Evolutionary conservation across 306 rosid genomes (phyloP), one percentile per base, ranked within the genome.

Genomic region (Cucumis cinereus): DNA sequence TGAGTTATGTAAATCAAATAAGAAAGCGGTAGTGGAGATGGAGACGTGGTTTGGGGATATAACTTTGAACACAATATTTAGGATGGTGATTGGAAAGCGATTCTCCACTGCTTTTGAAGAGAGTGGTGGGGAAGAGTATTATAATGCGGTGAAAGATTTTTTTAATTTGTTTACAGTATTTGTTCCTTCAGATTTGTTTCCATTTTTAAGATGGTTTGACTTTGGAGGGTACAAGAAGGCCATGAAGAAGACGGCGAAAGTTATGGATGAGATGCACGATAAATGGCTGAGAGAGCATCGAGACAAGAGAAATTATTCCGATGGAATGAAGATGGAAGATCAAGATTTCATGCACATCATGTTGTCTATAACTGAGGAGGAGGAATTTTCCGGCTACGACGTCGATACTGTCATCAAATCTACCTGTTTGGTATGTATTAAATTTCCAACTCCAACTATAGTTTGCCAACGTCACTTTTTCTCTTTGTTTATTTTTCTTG

Each of bases 181-280:
- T 40, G 89, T 86, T 26, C 88, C 87, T 11, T 83, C 89, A 0
- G 90, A 90, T 20, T 90, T 87, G 3, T 54, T 90, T 78, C 88
- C 92, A 2, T 90, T 77, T 75, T 49, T 90, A 47, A 41, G 86
- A n/a, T 88, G 90, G 89, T 60, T 88, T 23, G 92, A 86, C 74
- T 77, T 86, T 66, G 79, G 79, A 74, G 92, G 92, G 7, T 85
- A 85, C 43, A 86, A 87, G 76, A 87, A 13, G 77, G 84, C 89
- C 2, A 87, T 64, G 71, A 64, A 64, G 5, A n/a, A 64, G 15
- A n/a, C 49, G 0, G 16, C 49, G 0, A 36, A 64, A 0, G 9
- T 64, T 0, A 6, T 64, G 1, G 71, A 64, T 2, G 1, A 10
- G 26, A 22, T 8, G 50, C 11, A 33, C 19, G 26, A 10, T 9